Evolutionary conservation across 2,329 filamentous ascomycete genomes (phyloP), one percentile per base, ranked within the genome.

Genomic region (Sporothrix pseudoabietina): DNA sequence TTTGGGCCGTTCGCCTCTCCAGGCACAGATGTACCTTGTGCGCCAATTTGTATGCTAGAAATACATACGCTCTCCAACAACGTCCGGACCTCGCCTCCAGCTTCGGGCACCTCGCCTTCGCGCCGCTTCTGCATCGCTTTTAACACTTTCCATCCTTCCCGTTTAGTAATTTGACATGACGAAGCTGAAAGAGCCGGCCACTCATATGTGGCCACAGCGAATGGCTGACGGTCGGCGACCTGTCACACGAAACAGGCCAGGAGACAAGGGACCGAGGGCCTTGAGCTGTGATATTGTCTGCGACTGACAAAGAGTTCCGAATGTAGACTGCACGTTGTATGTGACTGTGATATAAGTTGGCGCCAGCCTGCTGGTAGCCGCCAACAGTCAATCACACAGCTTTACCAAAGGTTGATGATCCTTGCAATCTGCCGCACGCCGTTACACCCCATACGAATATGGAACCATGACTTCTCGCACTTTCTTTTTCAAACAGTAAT

Each of bases 201-300:
- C 49, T 41, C 66, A 41, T 52, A n/a, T 22, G 22, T 8, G 49
- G 66, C 47, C 44, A 69, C 44, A 26, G 65, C 44, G 16, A 65
- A 49, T 35, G 22, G 41, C 47, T 68, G 65, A 19, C 44, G 44
- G 66, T 54, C 44, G 26, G 47, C 66, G 66, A 54, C 66, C 12
- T 70, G 52, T 57, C 68, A 70, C 52, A 70, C 68, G 68, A 70
- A 59, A 57, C 66, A 19, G 10, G 19, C 35, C 35, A n/a, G 35
- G 35, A 44, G 32, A n/a, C 63, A 22, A 35, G 59, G 59, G 9
- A 44, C 35, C 26, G 26, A 26, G 26, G 26, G 61, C 4, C n/a
- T 30, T 47, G 39, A 12, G 19, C 19, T 30, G 7, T 30, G 22
- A 66, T 22, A 30, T 47, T 10, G 39, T 14, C 35, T 30, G 30